Conservation (phyloP, 1,139 yeast genomes). For the Petasospora rhodanensis region DNA sequence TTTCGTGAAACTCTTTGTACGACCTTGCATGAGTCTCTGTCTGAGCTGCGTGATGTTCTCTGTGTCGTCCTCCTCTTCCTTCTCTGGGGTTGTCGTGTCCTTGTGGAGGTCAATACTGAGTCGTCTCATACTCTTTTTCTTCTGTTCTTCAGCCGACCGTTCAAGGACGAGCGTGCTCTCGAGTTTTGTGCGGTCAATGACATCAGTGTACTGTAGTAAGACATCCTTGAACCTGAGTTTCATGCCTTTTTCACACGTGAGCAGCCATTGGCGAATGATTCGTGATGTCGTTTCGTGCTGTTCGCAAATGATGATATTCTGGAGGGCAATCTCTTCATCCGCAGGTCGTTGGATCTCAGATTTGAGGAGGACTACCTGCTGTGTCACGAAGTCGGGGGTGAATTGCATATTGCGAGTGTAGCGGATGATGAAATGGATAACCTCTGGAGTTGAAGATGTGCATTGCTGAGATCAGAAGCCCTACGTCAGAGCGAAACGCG, state of each 20-base stretch:
- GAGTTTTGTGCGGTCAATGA: conserved; percentile 13
- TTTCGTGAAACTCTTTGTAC: conserved; percentile 9
- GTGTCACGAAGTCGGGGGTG: conserved; percentile 3
- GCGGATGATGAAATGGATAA: neutral
- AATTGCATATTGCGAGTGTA: neutral
- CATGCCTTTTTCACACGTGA: conserved; percentile 1
- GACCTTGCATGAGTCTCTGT: conserved; percentile 28
- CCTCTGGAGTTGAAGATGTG: neutral
- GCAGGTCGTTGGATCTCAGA: neutral
- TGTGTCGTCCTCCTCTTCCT: conserved; percentile 6
- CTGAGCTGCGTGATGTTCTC: conserved; percentile 28
- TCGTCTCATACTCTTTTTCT: conserved; percentile 12
- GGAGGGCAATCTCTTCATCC: conserved; percentile 13
- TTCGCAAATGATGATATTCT: conserved; percentile 15
- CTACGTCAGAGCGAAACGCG: no score
- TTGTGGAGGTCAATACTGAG: conserved; percentile 19
- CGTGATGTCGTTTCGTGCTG: conserved; percentile 15
- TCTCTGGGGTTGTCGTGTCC: conserved; percentile 4
- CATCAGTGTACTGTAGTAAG: conserved; percentile 12
- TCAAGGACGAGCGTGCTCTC: conserved; percentile 8
- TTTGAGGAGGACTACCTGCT: conserved; percentile 4
- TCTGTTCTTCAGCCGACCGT: conserved; percentile 8
- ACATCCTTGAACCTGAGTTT: conserved; percentile 5
- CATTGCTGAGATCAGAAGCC: neutral
- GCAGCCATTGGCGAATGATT: conserved; percentile 2